Percentiles rank a stretch among this genome's conserved stretches.
phyloP scores from a whole-genome alignment of 2,329 filamentous ascomycete genomes.

The Arachnomyces sp. region DNA sequence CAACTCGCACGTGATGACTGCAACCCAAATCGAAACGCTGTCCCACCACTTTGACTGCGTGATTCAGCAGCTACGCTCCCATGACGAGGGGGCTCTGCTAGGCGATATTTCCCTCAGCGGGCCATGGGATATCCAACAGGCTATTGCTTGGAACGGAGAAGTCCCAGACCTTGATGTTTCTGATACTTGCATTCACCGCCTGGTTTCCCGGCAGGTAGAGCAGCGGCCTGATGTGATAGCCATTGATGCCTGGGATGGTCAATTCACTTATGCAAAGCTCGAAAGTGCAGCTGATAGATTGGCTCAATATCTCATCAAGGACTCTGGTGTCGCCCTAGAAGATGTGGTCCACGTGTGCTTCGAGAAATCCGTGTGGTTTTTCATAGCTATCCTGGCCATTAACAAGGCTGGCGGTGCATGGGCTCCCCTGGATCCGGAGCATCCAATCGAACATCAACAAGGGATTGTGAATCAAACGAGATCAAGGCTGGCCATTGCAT shows the following conservation, averaged over 20 bases:
- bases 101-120: no score
- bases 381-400: slow-evolving; percentile 33
- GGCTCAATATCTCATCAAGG: slow-evolving; percentile 26
- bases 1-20: not conserved
- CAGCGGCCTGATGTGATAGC: slow-evolving; percentile 4
- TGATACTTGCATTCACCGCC: no score
- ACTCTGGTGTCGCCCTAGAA: slow-evolving; percentile 34
- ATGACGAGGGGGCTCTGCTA: no score
- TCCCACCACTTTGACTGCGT: not conserved
- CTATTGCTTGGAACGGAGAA: no score
- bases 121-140: no score
- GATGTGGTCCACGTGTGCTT: slow-evolving; percentile 33
- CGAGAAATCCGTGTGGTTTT: slow-evolving; percentile 37
- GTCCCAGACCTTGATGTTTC: no score
- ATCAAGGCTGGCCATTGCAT: no score
- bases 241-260: slow-evolving; percentile 21
- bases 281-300: slow-evolving; percentile 29
- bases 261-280: slow-evolving; percentile 30
- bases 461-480: no score
- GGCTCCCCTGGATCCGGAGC: slow-evolving; percentile 33
- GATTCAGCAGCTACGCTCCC: not conserved
- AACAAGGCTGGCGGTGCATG: slow-evolving; percentile 37
- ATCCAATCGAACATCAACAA: slow-evolving; percentile 20
- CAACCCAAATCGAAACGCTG: not conserved
- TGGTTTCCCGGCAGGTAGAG: no score